Evolutionary conservation across 371 early-diverging fungal species (phyloP).

Genomic region (Circinella umbellata): DNA sequence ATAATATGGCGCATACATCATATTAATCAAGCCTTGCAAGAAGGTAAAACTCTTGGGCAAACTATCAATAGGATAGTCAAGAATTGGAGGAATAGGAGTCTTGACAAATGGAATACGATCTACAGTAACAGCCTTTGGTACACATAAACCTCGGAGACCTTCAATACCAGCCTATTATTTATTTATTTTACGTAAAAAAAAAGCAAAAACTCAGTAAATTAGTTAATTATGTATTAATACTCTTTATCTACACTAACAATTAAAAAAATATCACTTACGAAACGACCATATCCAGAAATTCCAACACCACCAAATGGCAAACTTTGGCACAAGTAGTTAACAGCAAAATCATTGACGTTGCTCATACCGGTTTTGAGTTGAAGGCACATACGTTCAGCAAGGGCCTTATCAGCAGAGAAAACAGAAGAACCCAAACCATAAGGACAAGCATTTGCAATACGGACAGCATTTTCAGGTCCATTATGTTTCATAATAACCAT

Average conservation of each 20-base stretch:
- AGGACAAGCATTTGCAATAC: slow-evolving; percentile 73
- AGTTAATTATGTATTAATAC: no score
- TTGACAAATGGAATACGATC: slow-evolving; percentile 76
- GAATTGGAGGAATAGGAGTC: slow-evolving; percentile 73
- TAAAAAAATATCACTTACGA: slow-evolving; percentile 24
- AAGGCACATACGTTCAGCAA: slow-evolving; percentile 68
- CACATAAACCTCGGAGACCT: slow-evolving; percentile 76
- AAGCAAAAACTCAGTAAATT: not conserved
- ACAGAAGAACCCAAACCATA: slow-evolving; percentile 85
- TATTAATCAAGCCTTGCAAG: slow-evolving; percentile 43
- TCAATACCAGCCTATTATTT: slow-evolving; percentile 61
- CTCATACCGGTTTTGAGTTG: slow-evolving; percentile 80
- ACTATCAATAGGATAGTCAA: slow-evolving; percentile 66
- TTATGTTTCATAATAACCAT: slow-evolving; percentile 80
- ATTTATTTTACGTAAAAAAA: slow-evolving; percentile 8
- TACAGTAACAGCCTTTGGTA: slow-evolving; percentile 73
- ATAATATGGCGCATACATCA: slow-evolving; percentile 46
- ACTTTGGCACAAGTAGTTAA: slow-evolving; percentile 83
- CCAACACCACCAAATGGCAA: slow-evolving; percentile 89
- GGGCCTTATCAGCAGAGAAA: slow-evolving; percentile 70
- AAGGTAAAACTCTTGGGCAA: slow-evolving; percentile 47
- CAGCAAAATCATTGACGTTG: slow-evolving; percentile 88
- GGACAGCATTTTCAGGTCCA: slow-evolving; percentile 74
- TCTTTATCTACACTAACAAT: no score
- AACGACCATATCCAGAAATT: slow-evolving; percentile 80